A percentile compares a stretch with the other conserved stretches of the same genome.
Conservation (phyloP, 2,329 filamentous ascomycete genomes). For the Phaeomoniella chlamydospora region DNA sequence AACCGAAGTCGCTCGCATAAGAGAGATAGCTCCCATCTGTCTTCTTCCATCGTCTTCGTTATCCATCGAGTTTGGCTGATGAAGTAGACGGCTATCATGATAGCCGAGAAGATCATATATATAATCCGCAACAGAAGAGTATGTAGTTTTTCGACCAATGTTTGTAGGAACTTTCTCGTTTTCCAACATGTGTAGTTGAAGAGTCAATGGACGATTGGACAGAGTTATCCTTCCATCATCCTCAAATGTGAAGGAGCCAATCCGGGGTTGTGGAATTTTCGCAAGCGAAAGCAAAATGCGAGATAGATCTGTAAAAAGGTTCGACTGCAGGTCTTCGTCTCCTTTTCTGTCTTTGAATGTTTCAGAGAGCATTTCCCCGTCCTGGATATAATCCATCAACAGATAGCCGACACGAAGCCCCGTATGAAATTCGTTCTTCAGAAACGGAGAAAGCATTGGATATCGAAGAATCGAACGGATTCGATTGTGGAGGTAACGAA, state of each 20-base stretch:
- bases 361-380: not conserved
- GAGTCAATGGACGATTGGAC: constrained; percentile 13
- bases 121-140: constrained; percentile 13
- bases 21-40: too few species aligned
- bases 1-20: too few species aligned
- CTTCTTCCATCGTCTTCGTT: constrained; percentile 5
- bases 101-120: constrained; percentile 12
- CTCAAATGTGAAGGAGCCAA: constrained; percentile 12
- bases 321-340: constrained; percentile 5
- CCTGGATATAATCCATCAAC: not conserved
- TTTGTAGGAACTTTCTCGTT: constrained; percentile 13
- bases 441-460: too few species aligned
- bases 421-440: not conserved
- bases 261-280: constrained; percentile 6
- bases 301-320: constrained; percentile 11
- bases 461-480: too few species aligned
- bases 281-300: constrained; percentile 12
- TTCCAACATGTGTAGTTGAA: constrained; percentile 12
- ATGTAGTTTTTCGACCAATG: constrained; percentile 13
- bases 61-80: constrained; percentile 13
- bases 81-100: constrained; percentile 13
- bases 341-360: not conserved
- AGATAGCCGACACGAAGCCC: not conserved
- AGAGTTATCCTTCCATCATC: constrained; percentile 10
- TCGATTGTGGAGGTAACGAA: too few species aligned